Evolutionary conservation across 1,284 basidiomycete genomes (phyloP).

Genomic region (Moniliophthora roreri): DNA sequence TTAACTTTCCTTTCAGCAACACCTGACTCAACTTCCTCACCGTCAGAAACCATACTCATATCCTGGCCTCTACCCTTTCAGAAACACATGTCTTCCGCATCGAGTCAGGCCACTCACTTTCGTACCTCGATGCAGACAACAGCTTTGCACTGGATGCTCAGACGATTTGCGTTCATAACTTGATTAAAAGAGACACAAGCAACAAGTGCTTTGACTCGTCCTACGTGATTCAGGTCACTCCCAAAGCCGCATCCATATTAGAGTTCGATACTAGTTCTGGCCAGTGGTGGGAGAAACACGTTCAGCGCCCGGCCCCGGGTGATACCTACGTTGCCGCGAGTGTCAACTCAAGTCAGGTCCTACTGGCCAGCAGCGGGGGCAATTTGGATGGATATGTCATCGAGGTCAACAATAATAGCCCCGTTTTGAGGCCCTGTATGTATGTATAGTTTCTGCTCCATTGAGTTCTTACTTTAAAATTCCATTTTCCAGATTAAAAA

Average conservation of each 20-base stretch:
- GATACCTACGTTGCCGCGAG: conserved; percentile 61
- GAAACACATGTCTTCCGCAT: conserved; percentile 55
- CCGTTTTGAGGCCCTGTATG: not conserved
- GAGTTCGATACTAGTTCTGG: conserved; percentile 45
- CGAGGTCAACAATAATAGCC: conserved; percentile 26
- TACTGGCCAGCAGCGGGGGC: conserved; percentile 64
- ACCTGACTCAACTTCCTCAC: conserved; percentile 5
- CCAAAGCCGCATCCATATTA: conserved; percentile 51
- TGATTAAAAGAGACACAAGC: conserved; percentile 37
- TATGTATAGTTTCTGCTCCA: not conserved
- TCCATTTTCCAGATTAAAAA: not conserved
- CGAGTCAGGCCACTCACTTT: conserved; percentile 36
- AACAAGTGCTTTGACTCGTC: conserved; percentile 49
- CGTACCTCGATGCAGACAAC: conserved; percentile 35
- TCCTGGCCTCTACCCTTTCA: conserved; percentile 59
- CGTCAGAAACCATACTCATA: conserved; percentile 47
- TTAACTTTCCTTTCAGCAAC: not conserved
- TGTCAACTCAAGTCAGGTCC: conserved; percentile 63
- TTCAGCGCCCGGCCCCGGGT: conserved; percentile 26
- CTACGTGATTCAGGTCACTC: conserved; percentile 72
- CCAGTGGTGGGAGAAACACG: conserved; percentile 17
- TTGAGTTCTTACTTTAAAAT: not conserved
- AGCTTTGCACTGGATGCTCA: conserved; percentile 45
- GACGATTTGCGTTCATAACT: conserved; percentile 69
- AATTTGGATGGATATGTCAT: conserved; percentile 53